Conservation (phyloP, 2,329 filamentous ascomycete genomes). For the Ceratocystiopsis minuta region DNA sequence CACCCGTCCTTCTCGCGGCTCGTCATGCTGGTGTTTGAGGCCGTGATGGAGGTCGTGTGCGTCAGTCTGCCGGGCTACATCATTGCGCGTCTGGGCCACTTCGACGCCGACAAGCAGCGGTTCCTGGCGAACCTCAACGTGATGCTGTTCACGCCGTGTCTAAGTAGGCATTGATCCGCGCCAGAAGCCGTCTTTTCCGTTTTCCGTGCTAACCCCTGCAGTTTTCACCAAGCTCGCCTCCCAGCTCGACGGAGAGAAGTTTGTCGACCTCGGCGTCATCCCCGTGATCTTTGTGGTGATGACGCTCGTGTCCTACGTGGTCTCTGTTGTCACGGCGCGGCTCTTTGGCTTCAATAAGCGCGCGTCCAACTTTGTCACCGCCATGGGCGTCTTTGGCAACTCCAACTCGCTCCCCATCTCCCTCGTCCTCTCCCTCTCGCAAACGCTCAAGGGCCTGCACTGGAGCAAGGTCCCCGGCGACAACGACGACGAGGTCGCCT, state of each 20-base stretch:
- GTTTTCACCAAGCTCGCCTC: conserved; percentile 95
- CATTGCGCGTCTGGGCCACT: conserved; percentile 74
- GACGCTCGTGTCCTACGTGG: conserved; percentile 68
- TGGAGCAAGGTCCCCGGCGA: conserved; percentile 86
- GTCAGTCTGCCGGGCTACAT: conserved; percentile 90
- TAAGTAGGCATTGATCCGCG: conserved; percentile 71
- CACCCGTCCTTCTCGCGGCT: conserved; percentile 54
- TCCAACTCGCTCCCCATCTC: conserved; percentile 97
- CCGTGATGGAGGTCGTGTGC: conserved; percentile 86
- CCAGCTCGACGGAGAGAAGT: conserved; percentile 79
- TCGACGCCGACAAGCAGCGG: conserved; percentile 90
- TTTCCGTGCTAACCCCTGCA: conserved; percentile 17
- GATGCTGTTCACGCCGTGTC: conserved; percentile 86
- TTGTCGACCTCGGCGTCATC: conserved; percentile 80
- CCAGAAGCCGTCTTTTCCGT: neutral
- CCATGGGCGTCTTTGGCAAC: conserved; percentile 96
- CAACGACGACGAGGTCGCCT: conserved; percentile 86
- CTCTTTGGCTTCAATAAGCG: conserved; percentile 68
- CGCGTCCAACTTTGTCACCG: conserved; percentile 83
- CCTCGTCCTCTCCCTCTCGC: conserved; percentile 79
- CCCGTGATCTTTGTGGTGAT: conserved; percentile 86
- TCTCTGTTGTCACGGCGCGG: conserved; percentile 52
- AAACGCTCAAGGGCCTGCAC: conserved; percentile 79
- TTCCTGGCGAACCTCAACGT: conserved; percentile 94
- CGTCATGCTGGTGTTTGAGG: conserved; percentile 75